Percentiles rank a stretch among this genome's conserved stretches.
Conservation (phyloP, 106 monocot species). For the Dendrobium officinale region DNA sequence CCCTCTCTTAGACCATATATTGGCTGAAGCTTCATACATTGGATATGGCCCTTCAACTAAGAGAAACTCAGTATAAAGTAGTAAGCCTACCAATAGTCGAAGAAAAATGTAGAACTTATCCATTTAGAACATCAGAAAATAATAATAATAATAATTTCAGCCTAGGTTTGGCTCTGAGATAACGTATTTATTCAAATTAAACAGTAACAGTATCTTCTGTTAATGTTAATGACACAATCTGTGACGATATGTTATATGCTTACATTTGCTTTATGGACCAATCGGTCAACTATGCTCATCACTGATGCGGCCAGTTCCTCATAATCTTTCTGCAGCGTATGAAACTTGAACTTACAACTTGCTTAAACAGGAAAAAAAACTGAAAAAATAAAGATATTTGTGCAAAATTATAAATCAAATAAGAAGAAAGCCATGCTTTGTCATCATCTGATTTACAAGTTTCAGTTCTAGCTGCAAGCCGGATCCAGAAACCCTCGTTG, state of each 20-base stretch:
- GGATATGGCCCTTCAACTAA: not conserved
- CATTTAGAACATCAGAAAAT: too few relatives aligned
- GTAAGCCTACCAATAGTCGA: not conserved
- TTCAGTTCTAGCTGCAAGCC: slow-evolving; percentile 85
- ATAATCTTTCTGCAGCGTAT: slow-evolving; percentile 71
- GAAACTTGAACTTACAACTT: not conserved
- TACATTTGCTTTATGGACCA: slow-evolving; percentile 93
- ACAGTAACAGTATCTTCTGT: not conserved
- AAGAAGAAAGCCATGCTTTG: slow-evolving; percentile 79
- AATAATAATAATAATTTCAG: too few relatives aligned
- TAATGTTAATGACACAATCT: not conserved
- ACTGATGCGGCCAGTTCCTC: slow-evolving; percentile 77
- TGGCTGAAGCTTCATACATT: not conserved
- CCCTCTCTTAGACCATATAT: not conserved
- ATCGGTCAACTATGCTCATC: slow-evolving; percentile 84
- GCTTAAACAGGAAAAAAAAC: not conserved
- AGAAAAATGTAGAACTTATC: not conserved
- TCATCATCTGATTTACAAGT: slow-evolving; percentile 95
- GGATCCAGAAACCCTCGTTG: slow-evolving; percentile 80
- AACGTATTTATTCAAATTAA: not conserved
- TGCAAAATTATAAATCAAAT: slow-evolving; percentile 13
- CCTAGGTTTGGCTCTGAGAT: not conserved
- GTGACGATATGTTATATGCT: not conserved
- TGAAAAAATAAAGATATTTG: not conserved
- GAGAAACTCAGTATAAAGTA: not conserved